Evolutionary conservation across 176 grass and related monocot species (phyloP).

Genomic region (Aechmea fasciata): DNA sequence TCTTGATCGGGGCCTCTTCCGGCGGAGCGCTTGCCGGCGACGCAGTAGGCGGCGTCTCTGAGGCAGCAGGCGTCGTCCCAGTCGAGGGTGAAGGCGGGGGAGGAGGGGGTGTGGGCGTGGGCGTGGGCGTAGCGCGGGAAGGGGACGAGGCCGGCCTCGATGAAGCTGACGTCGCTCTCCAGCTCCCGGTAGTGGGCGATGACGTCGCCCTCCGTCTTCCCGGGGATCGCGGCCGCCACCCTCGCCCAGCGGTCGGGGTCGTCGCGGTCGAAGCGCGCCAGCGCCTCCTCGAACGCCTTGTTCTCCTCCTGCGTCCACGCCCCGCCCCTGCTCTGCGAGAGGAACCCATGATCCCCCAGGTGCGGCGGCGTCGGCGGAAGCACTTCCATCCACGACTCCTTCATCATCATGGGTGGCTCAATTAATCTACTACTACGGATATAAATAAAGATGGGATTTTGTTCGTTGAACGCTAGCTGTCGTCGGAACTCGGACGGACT

Average conservation of each 20-base stretch:
- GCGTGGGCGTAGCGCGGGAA: conserved; percentile 40
- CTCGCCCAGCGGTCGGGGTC: conserved; percentile 64
- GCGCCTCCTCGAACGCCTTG: conserved; percentile 76
- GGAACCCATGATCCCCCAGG: conserved; percentile 36
- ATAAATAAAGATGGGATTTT: too few relatives aligned
- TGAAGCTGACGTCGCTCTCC: conserved; percentile 70
- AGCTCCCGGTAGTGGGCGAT: conserved; percentile 50
- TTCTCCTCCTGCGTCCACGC: conserved; percentile 75
- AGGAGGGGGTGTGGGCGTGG: background rate
- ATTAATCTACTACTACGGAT: too few relatives aligned
- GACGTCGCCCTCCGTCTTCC: conserved; percentile 47
- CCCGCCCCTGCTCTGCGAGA: conserved; percentile 23
- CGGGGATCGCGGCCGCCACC: conserved; percentile 49
- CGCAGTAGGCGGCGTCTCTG: conserved; percentile 49
- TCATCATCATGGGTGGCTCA: too few relatives aligned
- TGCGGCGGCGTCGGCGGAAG: conserved; percentile 34
- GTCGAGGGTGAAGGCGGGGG: conserved; percentile 50
- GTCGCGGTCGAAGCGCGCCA: conserved; percentile 50
- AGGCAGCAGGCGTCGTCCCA: conserved; percentile 40
- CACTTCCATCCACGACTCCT: conserved; percentile 70
- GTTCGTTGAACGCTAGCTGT: too few relatives aligned
- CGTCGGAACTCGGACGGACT: too few relatives aligned
- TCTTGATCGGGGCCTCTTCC: conserved; percentile 55
- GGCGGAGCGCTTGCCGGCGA: conserved; percentile 43
- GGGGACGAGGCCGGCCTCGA: conserved; percentile 70